phyloP scores from a whole-genome alignment of 106 monocot species.

The Allium sativum region DNA sequence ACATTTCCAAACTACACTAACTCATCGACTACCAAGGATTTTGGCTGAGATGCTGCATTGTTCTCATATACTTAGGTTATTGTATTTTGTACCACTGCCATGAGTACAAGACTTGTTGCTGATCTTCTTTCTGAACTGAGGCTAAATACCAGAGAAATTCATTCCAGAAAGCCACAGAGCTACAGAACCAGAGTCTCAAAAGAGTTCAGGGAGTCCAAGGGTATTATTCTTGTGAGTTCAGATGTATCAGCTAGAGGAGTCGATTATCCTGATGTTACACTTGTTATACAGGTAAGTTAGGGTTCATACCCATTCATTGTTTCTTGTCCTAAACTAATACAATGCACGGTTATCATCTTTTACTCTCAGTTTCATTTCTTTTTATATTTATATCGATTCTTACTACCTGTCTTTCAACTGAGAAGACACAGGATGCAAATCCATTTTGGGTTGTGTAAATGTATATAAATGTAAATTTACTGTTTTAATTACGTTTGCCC shows the following conservation, averaged over 20 bases:
- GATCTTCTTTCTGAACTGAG: constrained; percentile 52
- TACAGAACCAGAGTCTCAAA: constrained; percentile 70
- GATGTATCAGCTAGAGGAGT: constrained; percentile 76
- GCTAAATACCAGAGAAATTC: constrained; percentile 66
- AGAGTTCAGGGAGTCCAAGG: constrained; percentile 74
- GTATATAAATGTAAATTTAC: no score
- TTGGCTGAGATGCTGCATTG: background rate
- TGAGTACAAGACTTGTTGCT: constrained; percentile 64
- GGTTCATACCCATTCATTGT: background rate
- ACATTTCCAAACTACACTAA: background rate
- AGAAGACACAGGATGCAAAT: no score
- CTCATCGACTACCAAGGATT: background rate
- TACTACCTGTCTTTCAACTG: no score
- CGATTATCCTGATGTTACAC: constrained; percentile 73
- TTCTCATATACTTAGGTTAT: constrained; percentile 40
- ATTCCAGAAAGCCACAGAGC: constrained; percentile 69
- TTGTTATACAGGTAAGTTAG: constrained; percentile 57
- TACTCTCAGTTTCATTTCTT: no score
- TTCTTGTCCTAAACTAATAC: no score
- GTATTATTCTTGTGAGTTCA: constrained; percentile 76
- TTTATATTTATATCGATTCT: no score
- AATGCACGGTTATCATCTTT: no score
- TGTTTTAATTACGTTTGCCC: no score
- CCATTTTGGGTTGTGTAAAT: no score
- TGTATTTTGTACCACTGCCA: constrained; percentile 75